phyloP scores from a whole-genome alignment of 305 asterid genomes.

The Solanum hybrid region DNA sequence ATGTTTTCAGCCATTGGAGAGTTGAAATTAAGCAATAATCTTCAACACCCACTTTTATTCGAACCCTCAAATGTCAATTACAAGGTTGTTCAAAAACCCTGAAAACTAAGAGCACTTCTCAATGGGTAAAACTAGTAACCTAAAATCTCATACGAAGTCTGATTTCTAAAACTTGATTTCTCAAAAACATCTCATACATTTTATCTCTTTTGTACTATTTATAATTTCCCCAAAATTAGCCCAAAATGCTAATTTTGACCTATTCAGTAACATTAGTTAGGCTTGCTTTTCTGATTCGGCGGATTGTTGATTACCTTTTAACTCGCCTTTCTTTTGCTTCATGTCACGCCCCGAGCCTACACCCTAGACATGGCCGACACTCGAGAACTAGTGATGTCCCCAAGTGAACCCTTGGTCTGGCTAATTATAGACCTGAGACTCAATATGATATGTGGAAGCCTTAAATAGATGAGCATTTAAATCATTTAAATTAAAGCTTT shows the following conservation, averaged over 20 bases:
- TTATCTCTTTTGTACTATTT: neutral
- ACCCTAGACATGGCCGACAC: neutral
- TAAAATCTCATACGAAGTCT: neutral
- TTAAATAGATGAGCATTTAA: neutral
- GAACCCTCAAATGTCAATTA: neutral
- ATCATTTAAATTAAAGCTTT: neutral
- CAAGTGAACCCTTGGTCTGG: neutral
- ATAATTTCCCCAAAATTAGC: neutral
- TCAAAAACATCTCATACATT: neutral
- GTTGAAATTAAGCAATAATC: neutral
- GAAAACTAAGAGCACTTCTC: neutral
- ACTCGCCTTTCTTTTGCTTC: neutral
- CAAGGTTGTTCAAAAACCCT: neutral
- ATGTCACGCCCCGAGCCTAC: neutral
- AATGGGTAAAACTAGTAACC: neutral
- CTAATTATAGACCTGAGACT: neutral
- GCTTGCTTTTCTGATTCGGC: neutral
- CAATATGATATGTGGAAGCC: neutral
- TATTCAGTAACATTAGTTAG: neutral
- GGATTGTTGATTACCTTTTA: neutral
- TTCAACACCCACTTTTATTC: neutral
- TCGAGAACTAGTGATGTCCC: neutral
- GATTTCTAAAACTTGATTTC: neutral
- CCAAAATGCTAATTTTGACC: neutral
- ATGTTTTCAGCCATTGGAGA: neutral